phyloP scores from a whole-genome alignment of 257 asterid species.

The Solanum medicagineum region DNA sequence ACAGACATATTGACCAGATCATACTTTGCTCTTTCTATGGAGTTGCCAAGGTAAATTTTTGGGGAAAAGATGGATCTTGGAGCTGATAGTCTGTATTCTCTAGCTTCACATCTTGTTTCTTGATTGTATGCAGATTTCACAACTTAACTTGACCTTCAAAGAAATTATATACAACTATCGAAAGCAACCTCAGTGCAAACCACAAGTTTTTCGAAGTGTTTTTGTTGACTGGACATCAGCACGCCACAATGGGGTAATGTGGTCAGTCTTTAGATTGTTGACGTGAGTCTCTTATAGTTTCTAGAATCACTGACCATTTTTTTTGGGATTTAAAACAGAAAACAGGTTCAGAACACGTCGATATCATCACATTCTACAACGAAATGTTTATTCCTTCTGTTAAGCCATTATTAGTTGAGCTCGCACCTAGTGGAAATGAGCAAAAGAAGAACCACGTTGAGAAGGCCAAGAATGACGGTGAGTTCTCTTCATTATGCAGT shows the following conservation, averaged over 20 bases:
- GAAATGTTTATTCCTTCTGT: constrained; percentile 77
- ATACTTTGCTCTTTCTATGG: constrained; percentile 97
- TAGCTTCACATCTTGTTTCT: not conserved
- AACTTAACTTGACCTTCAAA: constrained; percentile 29
- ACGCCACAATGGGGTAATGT: constrained; percentile 28
- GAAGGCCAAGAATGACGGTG: constrained; percentile 53
- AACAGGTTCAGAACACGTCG: constrained; percentile 76
- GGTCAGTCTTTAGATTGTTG: constrained; percentile 1
- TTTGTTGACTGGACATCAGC: constrained; percentile 32
- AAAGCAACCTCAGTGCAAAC: constrained; percentile 37
- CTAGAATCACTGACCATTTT: constrained; percentile 4
- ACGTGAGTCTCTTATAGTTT: not conserved
- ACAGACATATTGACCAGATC: constrained; percentile 90
- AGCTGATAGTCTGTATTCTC: not conserved
- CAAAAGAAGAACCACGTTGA: constrained; percentile 34
- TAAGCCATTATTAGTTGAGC: constrained; percentile 86
- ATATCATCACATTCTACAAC: constrained; percentile 88
- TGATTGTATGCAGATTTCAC: constrained; percentile 56
- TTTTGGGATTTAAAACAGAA: constrained; percentile 38
- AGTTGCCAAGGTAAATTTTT: constrained; percentile 68
- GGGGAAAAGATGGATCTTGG: not conserved
- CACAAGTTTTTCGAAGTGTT: constrained; percentile 36
- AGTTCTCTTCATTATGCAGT: constrained; percentile 9
- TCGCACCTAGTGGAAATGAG: constrained; percentile 58
- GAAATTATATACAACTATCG: constrained; percentile 35